Evolutionary conservation across 495 filamentous ascomycete species (phyloP).

Genomic region (Letharia columbiana): DNA sequence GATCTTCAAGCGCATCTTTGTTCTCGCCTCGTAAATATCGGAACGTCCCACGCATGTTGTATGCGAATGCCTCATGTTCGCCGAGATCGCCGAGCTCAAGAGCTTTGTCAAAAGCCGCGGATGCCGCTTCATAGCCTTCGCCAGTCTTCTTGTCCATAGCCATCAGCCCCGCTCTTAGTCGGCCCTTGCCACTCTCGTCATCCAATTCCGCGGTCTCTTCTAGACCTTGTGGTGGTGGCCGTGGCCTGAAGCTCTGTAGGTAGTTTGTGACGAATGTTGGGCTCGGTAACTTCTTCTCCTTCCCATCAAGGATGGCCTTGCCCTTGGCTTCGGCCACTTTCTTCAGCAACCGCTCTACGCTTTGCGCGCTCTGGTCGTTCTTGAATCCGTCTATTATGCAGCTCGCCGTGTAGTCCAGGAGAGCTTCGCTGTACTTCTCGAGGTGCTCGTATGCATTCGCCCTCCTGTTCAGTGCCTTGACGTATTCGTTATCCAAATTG

Average conservation of each 20-base stretch:
- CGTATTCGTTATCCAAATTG: conserved; percentile 84
- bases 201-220: conserved; percentile 67
- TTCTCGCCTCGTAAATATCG: conserved; percentile 87
- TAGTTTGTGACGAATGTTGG: conserved; percentile 97
- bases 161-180: conserved; percentile 70
- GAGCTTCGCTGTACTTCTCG: conserved; percentile 81
- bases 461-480: conserved; percentile 93
- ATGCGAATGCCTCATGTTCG: conserved; percentile 78
- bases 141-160: conserved; percentile 77
- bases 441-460: conserved; percentile 95
- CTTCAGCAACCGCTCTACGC: conserved; percentile 89
- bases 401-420: conserved; percentile 95
- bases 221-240: conserved; percentile 68
- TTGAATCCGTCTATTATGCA: conserved; percentile 97
- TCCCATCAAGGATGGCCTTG: conserved; percentile 69
- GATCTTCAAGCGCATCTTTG: conserved; percentile 65
- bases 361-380: conserved; percentile 77
- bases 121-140: conserved; percentile 82
- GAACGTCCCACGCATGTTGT: conserved; percentile 95
- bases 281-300: conserved; percentile 80
- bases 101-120: conserved; percentile 76
- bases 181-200: conserved; percentile 74
- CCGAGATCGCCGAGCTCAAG: conserved; percentile 68
- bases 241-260: conserved; percentile 89
- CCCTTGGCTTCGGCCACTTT: conserved; percentile 93